Conservation (phyloP, 306 rosid species). For the Acacia crassicarpa region DNA sequence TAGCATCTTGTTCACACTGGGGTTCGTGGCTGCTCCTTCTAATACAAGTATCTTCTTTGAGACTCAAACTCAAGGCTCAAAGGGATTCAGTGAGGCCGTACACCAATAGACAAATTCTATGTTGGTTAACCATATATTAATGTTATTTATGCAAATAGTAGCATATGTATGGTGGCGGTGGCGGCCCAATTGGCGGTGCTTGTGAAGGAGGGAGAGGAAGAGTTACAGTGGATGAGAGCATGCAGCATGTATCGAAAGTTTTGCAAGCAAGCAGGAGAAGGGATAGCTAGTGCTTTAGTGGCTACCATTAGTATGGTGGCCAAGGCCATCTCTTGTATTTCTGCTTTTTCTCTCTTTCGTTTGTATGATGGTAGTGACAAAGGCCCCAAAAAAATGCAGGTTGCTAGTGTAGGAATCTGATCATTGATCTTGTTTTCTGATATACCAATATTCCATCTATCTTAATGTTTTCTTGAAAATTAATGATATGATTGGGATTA, state of each 20-base stretch:
- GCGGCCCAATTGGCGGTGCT: constrained; percentile 65
- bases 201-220: constrained; percentile 78
- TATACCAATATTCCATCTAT: not conserved
- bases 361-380: constrained; percentile 59
- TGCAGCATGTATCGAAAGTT: constrained; percentile 81
- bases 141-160: constrained; percentile 53
- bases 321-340: constrained; percentile 60
- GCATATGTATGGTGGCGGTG: constrained; percentile 71
- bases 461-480: not conserved
- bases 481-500: not conserved
- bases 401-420: constrained; percentile 39
- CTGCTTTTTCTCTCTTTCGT: constrained; percentile 88
- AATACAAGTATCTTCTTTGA: too few species aligned
- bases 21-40: too few species aligned
- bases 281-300: constrained; percentile 61
- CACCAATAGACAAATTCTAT: too few species aligned
- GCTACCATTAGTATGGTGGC: constrained; percentile 65
- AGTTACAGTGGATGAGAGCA: constrained; percentile 79
- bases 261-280: constrained; percentile 87
- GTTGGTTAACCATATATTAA: too few species aligned
- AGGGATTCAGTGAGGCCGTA: too few species aligned
- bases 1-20: rapidly evolving
- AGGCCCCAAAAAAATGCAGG: constrained; percentile 31
- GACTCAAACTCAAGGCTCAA: too few species aligned
- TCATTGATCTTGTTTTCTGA: not conserved